These are phyloP conservation scores for Glycine latifolia DNA, from an alignment of 306 rosid species.

Conservation along the genomic window DNA sequence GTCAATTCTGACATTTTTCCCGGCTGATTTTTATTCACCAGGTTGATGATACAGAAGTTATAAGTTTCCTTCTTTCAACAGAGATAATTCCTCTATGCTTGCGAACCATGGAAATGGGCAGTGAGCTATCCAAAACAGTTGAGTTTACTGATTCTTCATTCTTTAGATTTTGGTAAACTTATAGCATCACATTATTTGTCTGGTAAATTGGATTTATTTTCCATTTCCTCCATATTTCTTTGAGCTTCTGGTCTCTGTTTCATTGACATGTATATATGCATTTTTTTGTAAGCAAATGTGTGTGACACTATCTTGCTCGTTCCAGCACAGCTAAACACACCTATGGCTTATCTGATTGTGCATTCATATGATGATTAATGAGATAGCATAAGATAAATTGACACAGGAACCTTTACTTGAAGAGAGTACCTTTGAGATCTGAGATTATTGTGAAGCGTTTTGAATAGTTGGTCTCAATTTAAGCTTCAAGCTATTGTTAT, in stretches of 20 bases:
- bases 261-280: not conserved
- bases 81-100: conserved; percentile 94
- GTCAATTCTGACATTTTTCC: conserved; percentile 16
- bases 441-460: conserved; percentile 9
- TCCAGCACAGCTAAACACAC: not conserved
- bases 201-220: conserved; percentile 19
- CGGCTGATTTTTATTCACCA: conserved; percentile 45
- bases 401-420: conserved; percentile 17
- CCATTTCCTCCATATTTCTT: conserved; percentile 7
- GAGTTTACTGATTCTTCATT: conserved; percentile 58
- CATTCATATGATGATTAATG: conserved; percentile 26
- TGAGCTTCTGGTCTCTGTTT: conserved; percentile 20
- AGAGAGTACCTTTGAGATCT: conserved; percentile 19
- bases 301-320: conserved; percentile 11
- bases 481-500: conserved; percentile 18
- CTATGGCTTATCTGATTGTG: conserved; percentile 19
- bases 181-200: not conserved
- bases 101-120: conserved; percentile 99
- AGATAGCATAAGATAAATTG: conserved; percentile 17
- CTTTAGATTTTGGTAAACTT: conserved; percentile 10
- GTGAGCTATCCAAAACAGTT: conserved; percentile 96
- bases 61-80: conserved; percentile 91
- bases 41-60: conserved; percentile 97
- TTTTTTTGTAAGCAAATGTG: not conserved
- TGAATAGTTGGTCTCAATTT: conserved; percentile 9